Evolutionary conservation across 306 rosid genomes (phyloP).

Genomic region (Quercus engelmannii): DNA sequence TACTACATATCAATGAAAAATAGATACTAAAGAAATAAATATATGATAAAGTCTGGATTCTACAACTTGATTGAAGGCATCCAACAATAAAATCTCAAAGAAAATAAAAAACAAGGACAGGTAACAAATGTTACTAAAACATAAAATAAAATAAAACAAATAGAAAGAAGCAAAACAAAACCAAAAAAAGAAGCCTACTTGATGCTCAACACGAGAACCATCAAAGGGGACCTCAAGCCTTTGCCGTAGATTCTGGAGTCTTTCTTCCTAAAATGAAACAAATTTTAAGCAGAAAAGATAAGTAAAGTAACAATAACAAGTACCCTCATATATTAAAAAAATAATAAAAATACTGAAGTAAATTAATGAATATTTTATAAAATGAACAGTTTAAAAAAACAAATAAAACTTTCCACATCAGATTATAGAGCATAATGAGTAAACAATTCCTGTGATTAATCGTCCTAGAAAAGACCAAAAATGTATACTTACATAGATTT

Average conservation of each 20-base stretch:
- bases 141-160: neutral
- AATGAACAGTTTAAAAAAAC: neutral
- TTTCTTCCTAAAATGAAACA: constrained; percentile 59
- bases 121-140: constrained; percentile 8
- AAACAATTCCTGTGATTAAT: neutral
- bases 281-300: neutral
- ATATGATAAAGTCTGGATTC: neutral
- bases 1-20: neutral
- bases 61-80: neutral
- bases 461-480: neutral
- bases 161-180: neutral
- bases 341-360: neutral
- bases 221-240: constrained; percentile 86
- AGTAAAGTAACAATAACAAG: constrained; percentile 2
- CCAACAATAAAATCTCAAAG: neutral
- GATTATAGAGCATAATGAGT: too few species aligned
- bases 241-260: constrained; percentile 50
- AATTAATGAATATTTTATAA: neutral
- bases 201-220: constrained; percentile 80
- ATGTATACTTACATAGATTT: neutral
- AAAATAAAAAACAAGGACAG: neutral
- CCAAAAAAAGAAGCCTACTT: constrained; percentile 42
- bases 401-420: neutral
- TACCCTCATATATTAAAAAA: constrained; percentile 4
- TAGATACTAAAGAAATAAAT: neutral